Conservation (phyloP, 2,329 filamentous ascomycete species). For the Cordyceps cateniannulata region DNA sequence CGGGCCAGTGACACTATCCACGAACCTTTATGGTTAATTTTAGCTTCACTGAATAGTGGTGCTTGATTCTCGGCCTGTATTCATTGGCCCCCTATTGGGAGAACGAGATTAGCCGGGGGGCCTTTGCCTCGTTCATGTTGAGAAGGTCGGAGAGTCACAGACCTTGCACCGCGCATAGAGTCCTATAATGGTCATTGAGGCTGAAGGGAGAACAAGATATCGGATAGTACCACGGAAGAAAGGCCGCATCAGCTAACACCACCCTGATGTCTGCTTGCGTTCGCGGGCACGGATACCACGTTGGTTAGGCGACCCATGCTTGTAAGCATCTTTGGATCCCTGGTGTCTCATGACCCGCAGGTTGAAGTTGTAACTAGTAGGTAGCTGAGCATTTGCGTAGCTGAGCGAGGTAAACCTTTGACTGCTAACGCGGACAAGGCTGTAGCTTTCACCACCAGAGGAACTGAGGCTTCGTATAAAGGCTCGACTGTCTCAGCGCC, state of each 20-base stretch:
- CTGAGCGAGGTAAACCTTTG: neutral
- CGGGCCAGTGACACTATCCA: neutral
- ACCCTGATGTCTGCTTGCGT: slow-evolving; percentile 6
- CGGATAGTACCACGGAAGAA: neutral
- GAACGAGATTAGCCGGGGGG: neutral
- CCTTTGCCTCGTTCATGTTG: neutral
- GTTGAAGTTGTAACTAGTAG: neutral
- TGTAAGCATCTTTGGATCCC: neutral
- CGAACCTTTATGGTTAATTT: slow-evolving; percentile 9
- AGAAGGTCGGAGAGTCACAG: neutral
- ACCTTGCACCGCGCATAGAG: neutral
- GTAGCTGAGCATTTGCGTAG: too few species aligned
- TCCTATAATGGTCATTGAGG: neutral
- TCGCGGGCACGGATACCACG: neutral
- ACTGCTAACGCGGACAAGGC: neutral
- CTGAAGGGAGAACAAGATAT: neutral
- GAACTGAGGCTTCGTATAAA: neutral
- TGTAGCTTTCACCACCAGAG: neutral
- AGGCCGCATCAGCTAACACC: neutral
- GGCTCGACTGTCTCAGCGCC: neutral
- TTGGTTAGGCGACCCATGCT: neutral
- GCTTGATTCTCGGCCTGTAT: neutral
- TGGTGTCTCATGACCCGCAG: neutral
- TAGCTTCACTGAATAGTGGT: neutral
- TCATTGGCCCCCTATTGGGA: neutral